Conservation (phyloP, 2,329 filamentous ascomycete species). For the Xylariaceae sp. region DNA sequence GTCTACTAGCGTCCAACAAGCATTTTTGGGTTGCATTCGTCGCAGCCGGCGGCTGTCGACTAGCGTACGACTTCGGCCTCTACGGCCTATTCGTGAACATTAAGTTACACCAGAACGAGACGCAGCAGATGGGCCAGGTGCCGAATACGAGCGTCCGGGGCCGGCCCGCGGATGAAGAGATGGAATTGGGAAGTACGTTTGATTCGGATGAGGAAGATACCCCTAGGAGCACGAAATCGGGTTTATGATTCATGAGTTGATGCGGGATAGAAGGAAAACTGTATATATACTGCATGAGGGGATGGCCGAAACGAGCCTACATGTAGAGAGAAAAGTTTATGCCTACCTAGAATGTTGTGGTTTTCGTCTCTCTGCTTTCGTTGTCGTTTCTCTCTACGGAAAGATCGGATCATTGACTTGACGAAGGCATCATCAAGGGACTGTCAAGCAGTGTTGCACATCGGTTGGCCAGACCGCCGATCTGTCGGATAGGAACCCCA, state of each 20-base stretch:
- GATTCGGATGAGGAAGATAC: conserved; percentile 14
- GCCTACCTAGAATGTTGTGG: too few species aligned
- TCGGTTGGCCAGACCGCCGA: too few species aligned
- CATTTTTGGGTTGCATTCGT: conserved; percentile 60
- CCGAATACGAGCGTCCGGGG: neutral
- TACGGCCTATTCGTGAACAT: conserved; percentile 56
- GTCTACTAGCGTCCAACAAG: conserved; percentile 46
- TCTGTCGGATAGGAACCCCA: too few species aligned
- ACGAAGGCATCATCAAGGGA: too few species aligned
- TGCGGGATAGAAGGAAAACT: neutral
- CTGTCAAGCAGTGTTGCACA: too few species aligned
- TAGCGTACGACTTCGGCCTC: conserved; percentile 55
- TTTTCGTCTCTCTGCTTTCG: too few species aligned
- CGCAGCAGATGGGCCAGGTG: conserved; percentile 11
- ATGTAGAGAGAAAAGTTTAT: too few species aligned
- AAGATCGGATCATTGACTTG: too few species aligned
- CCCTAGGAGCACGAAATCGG: neutral
- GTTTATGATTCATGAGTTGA: neutral
- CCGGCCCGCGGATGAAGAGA: conserved; percentile 22
- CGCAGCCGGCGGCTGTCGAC: conserved; percentile 46
- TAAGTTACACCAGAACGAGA: conserved; percentile 44
- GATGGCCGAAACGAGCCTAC: too few species aligned
- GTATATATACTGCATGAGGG: neutral
- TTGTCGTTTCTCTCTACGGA: too few species aligned
- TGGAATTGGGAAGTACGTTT: conserved; percentile 23